Evolutionary conservation across 2,329 filamentous ascomycete genomes (phyloP), one percentile per base, ranked within the genome.

Genomic region (Fusarium udum): DNA sequence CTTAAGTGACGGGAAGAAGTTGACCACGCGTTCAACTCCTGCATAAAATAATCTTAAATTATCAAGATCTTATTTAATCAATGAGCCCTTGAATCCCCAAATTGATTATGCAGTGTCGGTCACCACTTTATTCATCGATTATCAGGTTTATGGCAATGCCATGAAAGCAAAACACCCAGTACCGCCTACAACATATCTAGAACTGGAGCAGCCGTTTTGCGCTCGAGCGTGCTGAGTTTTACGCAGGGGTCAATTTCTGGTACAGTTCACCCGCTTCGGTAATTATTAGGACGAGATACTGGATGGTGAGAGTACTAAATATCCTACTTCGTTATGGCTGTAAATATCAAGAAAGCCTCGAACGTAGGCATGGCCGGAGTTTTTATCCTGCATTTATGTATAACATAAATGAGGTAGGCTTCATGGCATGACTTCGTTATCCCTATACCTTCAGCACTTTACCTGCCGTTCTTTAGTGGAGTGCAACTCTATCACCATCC

Each of bases 391-490:
- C 11, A 40, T 28, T 18, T n/a, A 28, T 55, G 28, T 55, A 14
- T 7, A 40, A 55, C 24, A 55, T 7, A 28, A 28, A 22, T 40
- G 53, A 16, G 22, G 31, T 57, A 16, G 22, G 31, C 14, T 24
- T 42, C n/a, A 24, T 46, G 34, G 24, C 39, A 55, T 65, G 48
- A 69, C 31, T 64, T 60, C 57, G 52, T 66, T 59, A 16, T 51
- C 48, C 57, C 75, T 76, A 73, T 74, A 73, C 63, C 60, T 76
- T 69, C 73, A 62, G 63, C 43, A 52, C 31, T 34, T 57, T 71
- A 48, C 36, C 53, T 56, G 48, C 37, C 40, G 22, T 60, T 24
- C 36, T 22, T 36, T 22, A 58, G 68, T 61, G 48, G 61, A 62
- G 62, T 37, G 39, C 53, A n/a, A 28, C 40, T 40, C 56, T 32